These are phyloP conservation scores for Saccharomycopsis fermentans DNA, from an alignment of 805 yeast species.

Conservation along the genomic window DNA sequence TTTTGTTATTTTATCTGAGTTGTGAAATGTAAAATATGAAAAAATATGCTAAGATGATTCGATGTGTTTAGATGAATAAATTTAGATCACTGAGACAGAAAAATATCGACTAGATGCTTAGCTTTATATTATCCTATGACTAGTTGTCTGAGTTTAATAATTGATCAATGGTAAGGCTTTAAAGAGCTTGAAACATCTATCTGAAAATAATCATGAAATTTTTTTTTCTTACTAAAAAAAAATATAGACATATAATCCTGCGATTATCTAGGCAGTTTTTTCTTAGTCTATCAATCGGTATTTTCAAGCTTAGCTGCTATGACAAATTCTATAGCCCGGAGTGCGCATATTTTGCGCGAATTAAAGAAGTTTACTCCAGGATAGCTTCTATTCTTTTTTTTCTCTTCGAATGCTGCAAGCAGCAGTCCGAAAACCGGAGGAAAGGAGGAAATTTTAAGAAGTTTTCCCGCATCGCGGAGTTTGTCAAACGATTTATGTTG, in stretches of 20 bases:
- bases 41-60: neutral
- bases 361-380: neutral
- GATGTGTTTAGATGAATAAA: neutral
- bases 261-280: too few species aligned
- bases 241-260: neutral
- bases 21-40: neutral
- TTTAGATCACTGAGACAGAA: neutral
- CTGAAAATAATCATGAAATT: too few species aligned
- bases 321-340: neutral
- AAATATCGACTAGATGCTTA: too few species aligned
- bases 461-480: too few species aligned
- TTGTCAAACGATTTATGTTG: too few species aligned
- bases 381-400: neutral
- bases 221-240: too few species aligned
- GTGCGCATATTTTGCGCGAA: conserved; percentile 1
- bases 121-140: neutral
- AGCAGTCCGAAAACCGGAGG: neutral
- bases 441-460: neutral
- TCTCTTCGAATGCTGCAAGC: neutral
- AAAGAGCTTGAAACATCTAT: too few species aligned
- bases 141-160: too few species aligned
- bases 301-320: neutral
- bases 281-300: too few species aligned
- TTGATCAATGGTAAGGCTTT: too few species aligned
- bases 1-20: too few species aligned